Percentiles rank a stretch among this genome's conserved stretches.
Evolutionary conservation across 495 filamentous ascomycete genomes (phyloP).

Genomic region (Annulohypoxylon stygium): DNA sequence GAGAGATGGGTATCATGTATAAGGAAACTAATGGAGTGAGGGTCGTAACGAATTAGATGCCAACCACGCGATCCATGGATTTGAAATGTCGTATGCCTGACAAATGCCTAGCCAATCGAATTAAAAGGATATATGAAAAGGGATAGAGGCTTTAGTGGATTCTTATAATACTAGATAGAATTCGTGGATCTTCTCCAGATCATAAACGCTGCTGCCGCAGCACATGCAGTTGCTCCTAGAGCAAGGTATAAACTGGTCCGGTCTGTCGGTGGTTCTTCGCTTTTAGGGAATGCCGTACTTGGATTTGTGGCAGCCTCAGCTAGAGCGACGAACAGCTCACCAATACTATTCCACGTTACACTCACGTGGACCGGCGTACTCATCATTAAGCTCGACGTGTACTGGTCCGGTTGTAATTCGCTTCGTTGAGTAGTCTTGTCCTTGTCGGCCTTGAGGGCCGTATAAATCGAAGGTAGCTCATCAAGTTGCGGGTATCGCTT

Average conservation of each 20-base stretch:
- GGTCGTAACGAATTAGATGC: conserved; percentile 19
- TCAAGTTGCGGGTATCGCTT: conserved; percentile 83
- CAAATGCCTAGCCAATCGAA: conserved; percentile 33
- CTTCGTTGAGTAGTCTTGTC: conserved; percentile 94
- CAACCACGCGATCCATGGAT: conserved; percentile 22
- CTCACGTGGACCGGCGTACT: conserved; percentile 92
- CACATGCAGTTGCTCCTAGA: conserved; percentile 82
- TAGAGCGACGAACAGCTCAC: conserved; percentile 85
- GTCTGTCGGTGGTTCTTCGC: conserved; percentile 84
- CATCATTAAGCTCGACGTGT: conserved; percentile 83
- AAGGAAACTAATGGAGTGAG: conserved; percentile 15
- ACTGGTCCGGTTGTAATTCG: conserved; percentile 92
- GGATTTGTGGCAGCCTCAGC: conserved; percentile 94
- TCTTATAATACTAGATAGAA: conserved; percentile 37
- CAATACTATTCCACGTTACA: conserved; percentile 89
- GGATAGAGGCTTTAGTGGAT: conserved; percentile 9
- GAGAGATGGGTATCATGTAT: conserved; percentile 46
- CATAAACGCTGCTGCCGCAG: conserved; percentile 82
- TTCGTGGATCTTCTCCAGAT: conserved; percentile 69
- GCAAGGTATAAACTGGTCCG: conserved; percentile 88
- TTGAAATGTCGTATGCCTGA: conserved; percentile 22
- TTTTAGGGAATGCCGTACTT: conserved; percentile 86
- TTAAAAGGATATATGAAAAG: conserved; percentile 27
- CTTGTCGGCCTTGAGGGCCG: conserved; percentile 91
- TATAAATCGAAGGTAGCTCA: conserved; percentile 87